Evolutionary conservation across 306 rosid genomes (phyloP).

Genomic region (Lagenaria siceraria): DNA sequence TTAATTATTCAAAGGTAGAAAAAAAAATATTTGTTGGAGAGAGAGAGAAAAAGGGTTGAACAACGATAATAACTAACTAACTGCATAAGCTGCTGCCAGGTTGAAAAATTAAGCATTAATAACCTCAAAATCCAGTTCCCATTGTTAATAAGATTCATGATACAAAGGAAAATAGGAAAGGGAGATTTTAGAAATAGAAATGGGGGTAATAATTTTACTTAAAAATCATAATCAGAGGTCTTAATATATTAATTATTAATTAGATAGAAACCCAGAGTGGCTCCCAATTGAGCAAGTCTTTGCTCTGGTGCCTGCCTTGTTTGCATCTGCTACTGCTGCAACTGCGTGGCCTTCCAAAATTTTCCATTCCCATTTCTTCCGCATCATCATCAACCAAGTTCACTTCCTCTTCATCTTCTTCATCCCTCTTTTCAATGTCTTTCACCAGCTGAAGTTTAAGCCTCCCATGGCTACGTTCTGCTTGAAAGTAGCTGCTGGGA

Average conservation of each 20-base stretch:
- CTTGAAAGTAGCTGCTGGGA: constrained; percentile 16
- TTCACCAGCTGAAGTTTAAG: constrained; percentile 27
- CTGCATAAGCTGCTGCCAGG: neutral
- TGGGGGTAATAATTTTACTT: neutral
- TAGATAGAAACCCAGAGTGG: constrained; percentile 32
- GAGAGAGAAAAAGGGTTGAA: neutral
- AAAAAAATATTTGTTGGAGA: too few relatives aligned
- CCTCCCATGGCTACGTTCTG: constrained; percentile 40
- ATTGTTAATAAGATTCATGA: neutral
- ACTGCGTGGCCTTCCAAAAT: constrained; percentile 15
- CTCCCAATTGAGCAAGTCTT: constrained; percentile 14
- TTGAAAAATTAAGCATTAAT: neutral
- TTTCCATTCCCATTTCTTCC: constrained; percentile 25
- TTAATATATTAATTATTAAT: neutral
- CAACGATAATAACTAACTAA: neutral
- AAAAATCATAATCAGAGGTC: neutral
- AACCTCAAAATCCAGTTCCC: neutral
- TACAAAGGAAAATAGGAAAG: neutral
- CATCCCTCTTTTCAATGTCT: neutral
- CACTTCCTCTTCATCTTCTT: neutral
- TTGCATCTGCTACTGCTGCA: constrained; percentile 31
- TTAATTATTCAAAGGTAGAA: neutral
- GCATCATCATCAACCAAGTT: constrained; percentile 14
- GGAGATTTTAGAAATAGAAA: neutral
- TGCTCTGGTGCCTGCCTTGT: constrained; percentile 19